Evolutionary conservation across 192 early-diverging fungal species (phyloP), one percentile per base, ranked within the genome.

Genomic region (Geosiphon pyriformis): DNA sequence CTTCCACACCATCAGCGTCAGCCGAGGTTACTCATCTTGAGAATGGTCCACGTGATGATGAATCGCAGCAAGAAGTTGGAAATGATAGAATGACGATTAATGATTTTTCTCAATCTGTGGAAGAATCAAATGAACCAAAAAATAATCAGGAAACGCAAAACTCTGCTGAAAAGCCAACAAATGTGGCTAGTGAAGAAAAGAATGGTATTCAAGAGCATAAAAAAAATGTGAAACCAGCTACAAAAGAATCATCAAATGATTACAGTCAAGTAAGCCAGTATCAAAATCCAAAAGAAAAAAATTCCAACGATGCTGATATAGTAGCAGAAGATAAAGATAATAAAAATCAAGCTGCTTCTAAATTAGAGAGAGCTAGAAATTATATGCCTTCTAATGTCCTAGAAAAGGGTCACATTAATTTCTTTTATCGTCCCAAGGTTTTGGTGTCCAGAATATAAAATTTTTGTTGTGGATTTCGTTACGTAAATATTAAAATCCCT

Each of bases 371-470:
- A 23, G 37, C 42, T 1, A 32, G 12, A 47, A 34, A 37, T 11
- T 26, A 60, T 2, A 25, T 60, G 23, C 2, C 59, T n/a, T 20
- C 22, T 1, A 61, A 59, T 49, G 49, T 46, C 27, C 25, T 78
- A 11, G 78, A 80, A 55, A 65, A 72, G 20, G 78, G 78, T 25
- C 78, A 79, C 27, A 76, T 80, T 34, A 79, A 69, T 46, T 80
- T 80, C 60, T 70, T 80, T 42, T 80, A 79, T 60, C 59, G 76
- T 0, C 78, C 77, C 35, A 80, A 80, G 71, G 73, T 70, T 10
- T 33, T 23, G 11, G 23, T 22, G 22, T n/a, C 4, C 0, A 61
- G 20, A 18, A 23, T 34, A 22, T 4, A 20, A 30, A 4, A 58
- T 26, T 57, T 31, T 34, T 35, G 10, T 0, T 70, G n/a, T n/a